Base-by-base conservation (phyloP, 2,329 filamentous ascomycete genomes). In the Penicillium sp. region DNA sequence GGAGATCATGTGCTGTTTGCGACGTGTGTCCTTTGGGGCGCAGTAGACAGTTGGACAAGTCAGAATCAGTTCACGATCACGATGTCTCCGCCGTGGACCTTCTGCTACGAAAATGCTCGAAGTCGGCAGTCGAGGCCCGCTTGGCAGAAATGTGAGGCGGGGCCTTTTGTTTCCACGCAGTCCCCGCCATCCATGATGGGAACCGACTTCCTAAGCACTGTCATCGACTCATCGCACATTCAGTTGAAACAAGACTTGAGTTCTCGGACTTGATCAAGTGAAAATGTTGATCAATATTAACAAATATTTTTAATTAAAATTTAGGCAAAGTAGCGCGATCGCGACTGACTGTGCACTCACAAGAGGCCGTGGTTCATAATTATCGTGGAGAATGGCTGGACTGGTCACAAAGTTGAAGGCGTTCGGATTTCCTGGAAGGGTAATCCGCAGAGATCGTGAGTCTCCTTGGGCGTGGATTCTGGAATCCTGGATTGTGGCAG, bases 401-500 rank as follows among this genome's bases (percentile, higher is more conserved):
- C 27, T 39, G 41, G 58, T n/a, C 37, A 40, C 35, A 35, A 53
- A 54, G 35, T 47, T 67, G 66, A 68, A 56, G 66, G 53, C 53
- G 51, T 62, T 65, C 66, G 63, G 65, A 65, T 59, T 67, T 67
- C 66, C 66, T 27, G 49, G 60, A 54, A 33, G 49, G 59, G 66
- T 62, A 68, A 67, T 60, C 66, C 66, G 66, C 59, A 61, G 61
- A 54, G 66, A 68, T 68, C 66, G 63, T 67, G 61, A 67, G 64
- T 60, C 61, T 54, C 47, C 59, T 53, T 4, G 50, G 18, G 46
- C 46, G 46, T 40, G 49, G 49, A 37, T 37, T 4, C 13, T 36
- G 33, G 59, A 55, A 37, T 37, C 2, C 13, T 36, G 33, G 59
- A 55, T 55, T 55, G 55, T 64, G 56, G 59, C 62, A 56, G 55